These are phyloP conservation scores for Pestalotiopsis sp. DNA, from an alignment of 2,329 filamentous ascomycete genomes.

Conservation along the genomic window DNA sequence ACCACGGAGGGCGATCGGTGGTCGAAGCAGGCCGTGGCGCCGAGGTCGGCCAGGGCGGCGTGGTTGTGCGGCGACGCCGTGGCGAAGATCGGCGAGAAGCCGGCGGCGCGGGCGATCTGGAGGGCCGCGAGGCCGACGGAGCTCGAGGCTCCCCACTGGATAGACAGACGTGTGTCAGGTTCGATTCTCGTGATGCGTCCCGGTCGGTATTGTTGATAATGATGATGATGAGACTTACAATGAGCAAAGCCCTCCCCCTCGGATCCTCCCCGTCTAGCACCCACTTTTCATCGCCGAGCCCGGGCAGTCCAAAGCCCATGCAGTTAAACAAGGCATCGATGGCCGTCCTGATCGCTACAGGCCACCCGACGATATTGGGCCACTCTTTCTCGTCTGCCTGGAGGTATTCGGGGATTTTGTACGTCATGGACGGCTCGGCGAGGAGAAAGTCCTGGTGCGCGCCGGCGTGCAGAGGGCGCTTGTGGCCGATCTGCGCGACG, in stretches of 20 bases:
- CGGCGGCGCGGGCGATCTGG: conserved; percentile 30
- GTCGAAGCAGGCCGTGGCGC: conserved; percentile 34
- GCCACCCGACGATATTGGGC: conserved; percentile 15
- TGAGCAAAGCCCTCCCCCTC: conserved; percentile 15
- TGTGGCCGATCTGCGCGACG: conserved; percentile 15
- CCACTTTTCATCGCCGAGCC: background rate
- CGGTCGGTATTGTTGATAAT: background rate
- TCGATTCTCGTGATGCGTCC: too few species aligned
- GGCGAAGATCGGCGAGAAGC: conserved; percentile 30
- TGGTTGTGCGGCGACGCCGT: conserved; percentile 31
- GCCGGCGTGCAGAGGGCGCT: conserved; percentile 17
- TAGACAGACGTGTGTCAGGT: background rate
- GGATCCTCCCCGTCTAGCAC: conserved; percentile 14
- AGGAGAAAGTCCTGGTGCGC: conserved; percentile 24
- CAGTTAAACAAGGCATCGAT: conserved; percentile 16
- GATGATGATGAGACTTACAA: conserved; percentile 12
- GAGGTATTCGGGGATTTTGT: background rate
- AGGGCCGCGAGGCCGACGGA: conserved; percentile 33
- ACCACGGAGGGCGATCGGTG: conserved; percentile 29
- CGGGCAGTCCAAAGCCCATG: conserved; percentile 17
- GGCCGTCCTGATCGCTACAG: conserved; percentile 6
- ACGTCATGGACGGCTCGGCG: conserved; percentile 16
- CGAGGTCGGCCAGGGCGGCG: conserved; percentile 28
- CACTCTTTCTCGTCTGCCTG: background rate
- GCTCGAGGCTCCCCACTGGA: conserved; percentile 32